phyloP scores from a whole-genome alignment of 148 eudicot species.

The Vaccinium vitisidaea region DNA sequence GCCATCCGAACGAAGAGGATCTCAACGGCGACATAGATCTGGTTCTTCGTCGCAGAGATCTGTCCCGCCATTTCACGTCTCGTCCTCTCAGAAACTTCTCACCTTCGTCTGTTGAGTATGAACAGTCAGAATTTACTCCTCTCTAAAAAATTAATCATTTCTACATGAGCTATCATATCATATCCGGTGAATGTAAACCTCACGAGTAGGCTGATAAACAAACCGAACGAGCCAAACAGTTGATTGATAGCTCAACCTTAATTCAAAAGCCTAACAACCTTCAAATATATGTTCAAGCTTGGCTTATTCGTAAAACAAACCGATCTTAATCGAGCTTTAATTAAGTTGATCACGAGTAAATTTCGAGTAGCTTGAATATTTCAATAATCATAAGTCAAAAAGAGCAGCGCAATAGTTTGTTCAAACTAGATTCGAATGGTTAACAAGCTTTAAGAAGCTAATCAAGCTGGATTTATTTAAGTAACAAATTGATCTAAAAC shows the following conservation, averaged over 20 bases:
- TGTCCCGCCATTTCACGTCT: constrained; percentile 48
- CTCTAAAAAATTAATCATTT: not conserved
- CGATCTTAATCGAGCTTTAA: not conserved
- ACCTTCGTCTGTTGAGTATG: not conserved
- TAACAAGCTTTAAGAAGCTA: not conserved
- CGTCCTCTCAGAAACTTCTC: constrained; percentile 36
- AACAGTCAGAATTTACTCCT: not conserved
- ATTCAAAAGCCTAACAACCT: not conserved
- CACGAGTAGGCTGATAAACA: too few relatives aligned
- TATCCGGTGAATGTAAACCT: not conserved
- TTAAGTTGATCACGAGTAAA: not conserved
- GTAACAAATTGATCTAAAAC: not conserved
- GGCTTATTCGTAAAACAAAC: not conserved
- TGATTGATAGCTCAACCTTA: too few relatives aligned
- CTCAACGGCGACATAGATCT: constrained; percentile 82
- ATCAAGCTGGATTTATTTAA: not conserved
- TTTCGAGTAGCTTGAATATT: not conserved
- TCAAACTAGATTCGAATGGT: not conserved
- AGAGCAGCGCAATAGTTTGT: not conserved
- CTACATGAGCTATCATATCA: not conserved
- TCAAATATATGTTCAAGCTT: not conserved
- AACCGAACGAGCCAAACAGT: too few relatives aligned
- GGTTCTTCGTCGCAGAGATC: constrained; percentile 58
- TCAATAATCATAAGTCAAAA: not conserved
- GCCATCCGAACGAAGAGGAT: constrained; percentile 40